Conservation (phyloP, 306 rosid species). For the Carpinus fangiana region DNA sequence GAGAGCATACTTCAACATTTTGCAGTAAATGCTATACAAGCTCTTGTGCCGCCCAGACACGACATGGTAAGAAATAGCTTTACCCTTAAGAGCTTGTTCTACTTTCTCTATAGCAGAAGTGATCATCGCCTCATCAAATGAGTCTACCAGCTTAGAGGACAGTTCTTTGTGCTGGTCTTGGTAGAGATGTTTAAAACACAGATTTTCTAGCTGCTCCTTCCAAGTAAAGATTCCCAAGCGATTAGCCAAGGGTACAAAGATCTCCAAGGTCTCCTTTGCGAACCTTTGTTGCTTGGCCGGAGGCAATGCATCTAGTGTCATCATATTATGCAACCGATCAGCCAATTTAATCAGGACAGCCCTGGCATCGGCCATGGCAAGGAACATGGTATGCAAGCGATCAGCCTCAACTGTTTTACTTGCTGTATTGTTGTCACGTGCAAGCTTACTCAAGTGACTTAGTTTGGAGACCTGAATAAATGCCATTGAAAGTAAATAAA, state of each 20-base stretch:
- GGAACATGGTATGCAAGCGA: slow-evolving; percentile 95
- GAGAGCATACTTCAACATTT: slow-evolving; percentile 78
- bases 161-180: slow-evolving; percentile 68
- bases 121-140: slow-evolving; percentile 79
- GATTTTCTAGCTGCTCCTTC: slow-evolving; percentile 87
- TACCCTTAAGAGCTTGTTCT: slow-evolving; percentile 64
- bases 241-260: slow-evolving; percentile 91
- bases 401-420: slow-evolving; percentile 84
- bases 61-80: slow-evolving; percentile 72
- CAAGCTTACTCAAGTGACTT: slow-evolving; percentile 94
- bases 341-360: slow-evolving; percentile 95
- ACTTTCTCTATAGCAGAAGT: slow-evolving; percentile 62
- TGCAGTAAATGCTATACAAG: slow-evolving; percentile 80
- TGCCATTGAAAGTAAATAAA: slow-evolving; percentile 29
- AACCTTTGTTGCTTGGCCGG: slow-evolving; percentile 74
- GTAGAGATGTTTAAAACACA: slow-evolving; percentile 87
- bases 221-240: slow-evolving; percentile 89
- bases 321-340: slow-evolving; percentile 94
- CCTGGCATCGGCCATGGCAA: slow-evolving; percentile 97
- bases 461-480: slow-evolving; percentile 77
- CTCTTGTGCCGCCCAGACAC: slow-evolving; percentile 90
- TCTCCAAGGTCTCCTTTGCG: slow-evolving; percentile 98
- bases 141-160: slow-evolving; percentile 72
- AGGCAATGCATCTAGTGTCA: slow-evolving; percentile 81
- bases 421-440: slow-evolving; percentile 86